These are phyloP conservation scores for Datisca glomerata DNA, from an alignment of 306 rosid genomes.

Conservation along the genomic window DNA sequence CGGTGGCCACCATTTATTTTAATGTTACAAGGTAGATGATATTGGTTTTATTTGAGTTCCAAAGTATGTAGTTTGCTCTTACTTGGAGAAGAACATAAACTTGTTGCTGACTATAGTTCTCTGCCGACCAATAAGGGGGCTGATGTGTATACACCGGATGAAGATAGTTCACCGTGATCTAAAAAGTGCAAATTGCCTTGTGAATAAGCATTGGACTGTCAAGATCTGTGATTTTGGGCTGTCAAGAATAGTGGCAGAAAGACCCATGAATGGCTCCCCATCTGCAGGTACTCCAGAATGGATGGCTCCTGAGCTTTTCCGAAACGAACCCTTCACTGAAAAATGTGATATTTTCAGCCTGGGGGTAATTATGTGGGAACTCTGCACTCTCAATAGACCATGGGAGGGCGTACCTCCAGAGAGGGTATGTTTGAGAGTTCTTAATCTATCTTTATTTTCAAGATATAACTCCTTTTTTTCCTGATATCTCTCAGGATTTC, in stretches of 20 bases:
- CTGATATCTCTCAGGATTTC: no score
- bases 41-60: no score
- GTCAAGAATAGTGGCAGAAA: constrained; percentile 57
- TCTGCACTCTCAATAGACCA: constrained; percentile 78
- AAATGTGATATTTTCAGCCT: constrained; percentile 96
- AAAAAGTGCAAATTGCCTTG: constrained; percentile 93
- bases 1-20: no score
- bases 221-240: constrained; percentile 99
- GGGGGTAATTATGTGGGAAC: constrained; percentile 96
- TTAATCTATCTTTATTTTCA: background rate
- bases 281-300: constrained; percentile 99
- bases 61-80: no score
- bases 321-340: constrained; percentile 87
- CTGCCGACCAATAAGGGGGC: constrained; percentile 50
- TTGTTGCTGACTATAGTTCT: constrained; percentile 14
- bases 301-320: constrained; percentile 99
- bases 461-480: background rate
- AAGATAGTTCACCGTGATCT: constrained; percentile 91
- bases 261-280: constrained; percentile 51
- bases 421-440: constrained; percentile 42
- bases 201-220: constrained; percentile 86
- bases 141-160: constrained; percentile 99
- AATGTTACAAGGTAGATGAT: no score
- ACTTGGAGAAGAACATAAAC: constrained; percentile 4
- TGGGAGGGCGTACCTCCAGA: constrained; percentile 92